Evolutionary conservation across 257 asterid genomes (phyloP).

Genomic region (Thymus quinquecostatus): DNA sequence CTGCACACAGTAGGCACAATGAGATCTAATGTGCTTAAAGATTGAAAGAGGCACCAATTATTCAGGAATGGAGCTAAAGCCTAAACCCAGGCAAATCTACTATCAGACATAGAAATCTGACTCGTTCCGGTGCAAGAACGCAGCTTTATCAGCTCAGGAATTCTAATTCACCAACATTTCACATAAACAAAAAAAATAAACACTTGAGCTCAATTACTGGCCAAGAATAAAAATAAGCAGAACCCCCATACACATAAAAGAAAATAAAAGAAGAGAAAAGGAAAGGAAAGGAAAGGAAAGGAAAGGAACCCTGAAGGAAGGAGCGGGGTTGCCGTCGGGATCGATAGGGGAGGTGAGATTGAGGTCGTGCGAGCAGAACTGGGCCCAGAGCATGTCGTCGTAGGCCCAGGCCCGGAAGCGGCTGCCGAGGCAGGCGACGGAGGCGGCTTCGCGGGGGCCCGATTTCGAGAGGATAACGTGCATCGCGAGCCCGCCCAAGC

Average conservation of each 20-base stretch:
- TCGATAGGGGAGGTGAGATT: slow-evolving; percentile 64
- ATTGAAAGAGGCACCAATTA: not conserved
- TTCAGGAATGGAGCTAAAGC: no score
- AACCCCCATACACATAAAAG: not conserved
- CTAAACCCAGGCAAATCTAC: not conserved
- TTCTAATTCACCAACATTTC: not conserved
- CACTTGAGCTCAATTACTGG: not conserved
- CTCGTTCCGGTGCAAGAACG: slow-evolving; percentile 12
- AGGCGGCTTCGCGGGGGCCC: slow-evolving; percentile 59
- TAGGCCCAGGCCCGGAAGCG: slow-evolving; percentile 67
- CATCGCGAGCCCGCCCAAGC: slow-evolving; percentile 70
- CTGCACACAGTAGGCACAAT: slow-evolving; percentile 41
- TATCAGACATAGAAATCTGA: not conserved
- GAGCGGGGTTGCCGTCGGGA: slow-evolving; percentile 56
- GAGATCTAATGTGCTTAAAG: slow-evolving; percentile 6
- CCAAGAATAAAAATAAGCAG: not conserved
- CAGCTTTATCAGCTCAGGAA: not conserved
- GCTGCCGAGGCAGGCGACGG: slow-evolving; percentile 63
- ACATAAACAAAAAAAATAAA: not conserved
- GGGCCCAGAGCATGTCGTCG: slow-evolving; percentile 80
- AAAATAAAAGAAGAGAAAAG: no score
- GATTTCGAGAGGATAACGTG: slow-evolving; percentile 69
- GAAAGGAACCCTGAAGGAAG: slow-evolving; percentile 64
- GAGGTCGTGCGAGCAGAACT: slow-evolving; percentile 67
- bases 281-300: no score